phyloP scores from a whole-genome alignment of 2,329 filamentous ascomycete genomes.

The Xylariaceae sp. region DNA sequence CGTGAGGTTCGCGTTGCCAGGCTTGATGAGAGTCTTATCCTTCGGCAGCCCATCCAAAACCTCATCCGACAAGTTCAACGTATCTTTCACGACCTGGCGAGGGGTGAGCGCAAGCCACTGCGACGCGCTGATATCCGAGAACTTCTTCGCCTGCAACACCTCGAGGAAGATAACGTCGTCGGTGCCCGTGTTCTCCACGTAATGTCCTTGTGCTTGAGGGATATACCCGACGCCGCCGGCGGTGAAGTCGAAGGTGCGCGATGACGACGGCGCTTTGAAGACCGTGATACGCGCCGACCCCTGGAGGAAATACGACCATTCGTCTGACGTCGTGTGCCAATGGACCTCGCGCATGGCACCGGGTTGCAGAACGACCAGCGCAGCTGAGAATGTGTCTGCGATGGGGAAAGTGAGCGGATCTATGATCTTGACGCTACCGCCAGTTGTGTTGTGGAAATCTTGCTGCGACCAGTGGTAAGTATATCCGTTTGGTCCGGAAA shows the following conservation, averaged over 20 bases:
- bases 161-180: slow-evolving; percentile 56
- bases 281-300: slow-evolving; percentile 53
- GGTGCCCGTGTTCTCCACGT: slow-evolving; percentile 56
- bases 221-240: slow-evolving; percentile 57
- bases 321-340: slow-evolving; percentile 56
- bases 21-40: slow-evolving; percentile 40
- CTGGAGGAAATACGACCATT: slow-evolving; percentile 56
- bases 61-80: slow-evolving; percentile 39
- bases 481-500: slow-evolving; percentile 38
- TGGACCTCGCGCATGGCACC: slow-evolving; percentile 62
- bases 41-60: slow-evolving; percentile 36
- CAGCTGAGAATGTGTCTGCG: slow-evolving; percentile 49
- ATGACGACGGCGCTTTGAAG: slow-evolving; percentile 45
- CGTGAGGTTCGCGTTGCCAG: slow-evolving; percentile 37
- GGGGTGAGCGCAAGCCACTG: slow-evolving; percentile 57
- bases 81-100: slow-evolving; percentile 53
- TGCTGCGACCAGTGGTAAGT: slow-evolving; percentile 50
- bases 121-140: slow-evolving; percentile 50
- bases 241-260: slow-evolving; percentile 54
- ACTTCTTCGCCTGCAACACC: slow-evolving; percentile 48
- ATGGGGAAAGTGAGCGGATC: slow-evolving; percentile 54
- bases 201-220: slow-evolving; percentile 50
- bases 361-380: slow-evolving; percentile 52
- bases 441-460: slow-evolving; percentile 45
- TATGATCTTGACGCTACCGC: slow-evolving; percentile 55